Conservation (phyloP, 164 flowering plant species). For the Nelumbo lutea region DNA sequence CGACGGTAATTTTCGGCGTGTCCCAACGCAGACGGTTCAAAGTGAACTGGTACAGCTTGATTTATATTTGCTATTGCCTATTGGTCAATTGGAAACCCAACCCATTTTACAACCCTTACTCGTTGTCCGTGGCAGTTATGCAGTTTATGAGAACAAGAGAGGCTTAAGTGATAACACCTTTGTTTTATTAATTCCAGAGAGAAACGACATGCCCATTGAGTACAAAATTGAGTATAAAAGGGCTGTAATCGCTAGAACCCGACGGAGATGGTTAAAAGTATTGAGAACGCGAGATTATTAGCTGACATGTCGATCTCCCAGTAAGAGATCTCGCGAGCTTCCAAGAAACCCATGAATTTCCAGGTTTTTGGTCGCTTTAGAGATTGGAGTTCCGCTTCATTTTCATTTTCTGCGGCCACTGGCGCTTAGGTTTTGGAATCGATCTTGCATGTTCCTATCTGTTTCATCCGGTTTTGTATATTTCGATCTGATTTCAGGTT, state of each 20-base stretch:
- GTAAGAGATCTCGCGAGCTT: not conserved
- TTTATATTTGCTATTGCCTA: no score
- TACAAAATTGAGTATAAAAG: not conserved
- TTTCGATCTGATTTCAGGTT: constrained; percentile 1
- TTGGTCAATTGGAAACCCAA: no score
- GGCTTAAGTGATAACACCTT: no score
- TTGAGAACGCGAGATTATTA: not conserved
- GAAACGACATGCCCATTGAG: not conserved
- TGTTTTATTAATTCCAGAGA: not conserved
- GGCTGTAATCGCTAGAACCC: constrained; percentile 1
- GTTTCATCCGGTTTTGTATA: not conserved
- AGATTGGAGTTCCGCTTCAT: not conserved
- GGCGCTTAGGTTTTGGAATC: constrained; percentile 1
- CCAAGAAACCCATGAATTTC: not conserved
- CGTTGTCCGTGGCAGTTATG: no score
- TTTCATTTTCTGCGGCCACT: not conserved
- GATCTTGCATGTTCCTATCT: not conserved
- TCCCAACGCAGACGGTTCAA: no score
- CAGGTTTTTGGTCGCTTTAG: not conserved
- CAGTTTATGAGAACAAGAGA: no score
- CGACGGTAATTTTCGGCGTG: no score
- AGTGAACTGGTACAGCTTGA: no score
- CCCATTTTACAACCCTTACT: no score
- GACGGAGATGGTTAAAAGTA: not conserved
- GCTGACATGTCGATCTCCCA: not conserved